Evolutionary conservation across 768 basidiomycete genomes (phyloP).

Genomic region (Neoboletus brunneissimus): DNA sequence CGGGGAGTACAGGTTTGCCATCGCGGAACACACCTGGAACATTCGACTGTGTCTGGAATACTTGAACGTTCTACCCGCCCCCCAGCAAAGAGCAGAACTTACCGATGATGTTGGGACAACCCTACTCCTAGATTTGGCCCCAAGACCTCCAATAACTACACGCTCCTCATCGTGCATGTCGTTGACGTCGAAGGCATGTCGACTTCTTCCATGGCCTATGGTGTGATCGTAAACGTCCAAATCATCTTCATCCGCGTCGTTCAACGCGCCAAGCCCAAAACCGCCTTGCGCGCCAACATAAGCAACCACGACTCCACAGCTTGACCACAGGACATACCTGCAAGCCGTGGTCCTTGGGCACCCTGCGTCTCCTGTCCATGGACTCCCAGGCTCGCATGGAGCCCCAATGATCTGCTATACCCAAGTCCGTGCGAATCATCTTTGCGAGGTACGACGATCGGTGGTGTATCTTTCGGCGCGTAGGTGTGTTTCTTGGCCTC

Average conservation of each 20-base stretch:
- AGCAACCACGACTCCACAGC: not conserved
- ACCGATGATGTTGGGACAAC: constrained; percentile 11
- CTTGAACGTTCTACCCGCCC: constrained; percentile 8
- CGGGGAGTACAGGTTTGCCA: constrained; percentile 67
- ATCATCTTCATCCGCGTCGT: constrained; percentile 94
- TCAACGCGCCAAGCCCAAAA: constrained; percentile 85
- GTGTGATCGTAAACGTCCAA: constrained; percentile 73
- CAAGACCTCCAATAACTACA: constrained; percentile 40
- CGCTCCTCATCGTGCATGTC: constrained; percentile 65
- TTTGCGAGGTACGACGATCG: constrained; percentile 62
- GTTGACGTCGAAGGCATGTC: constrained; percentile 62
- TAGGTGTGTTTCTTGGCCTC: constrained; percentile 87
- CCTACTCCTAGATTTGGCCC: constrained; percentile 7
- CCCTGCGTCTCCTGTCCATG: constrained; percentile 19
- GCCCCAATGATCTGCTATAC: constrained; percentile 60
- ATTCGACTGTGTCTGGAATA: constrained; percentile 17
- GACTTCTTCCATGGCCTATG: constrained; percentile 37
- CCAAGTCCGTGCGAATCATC: constrained; percentile 82
- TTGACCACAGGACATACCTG: constrained; percentile 41
- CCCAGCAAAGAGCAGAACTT: not conserved
- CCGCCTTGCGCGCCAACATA: constrained; percentile 51
- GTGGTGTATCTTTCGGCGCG: constrained; percentile 74
- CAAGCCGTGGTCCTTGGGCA: constrained; percentile 48
- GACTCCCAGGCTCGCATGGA: constrained; percentile 57
- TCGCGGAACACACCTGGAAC: constrained; percentile 57